A percentile compares a stretch with the other conserved stretches of the same genome.
Evolutionary conservation across 1,284 basidiomycete species (phyloP).

Genomic region (Xanthoconium separans): DNA sequence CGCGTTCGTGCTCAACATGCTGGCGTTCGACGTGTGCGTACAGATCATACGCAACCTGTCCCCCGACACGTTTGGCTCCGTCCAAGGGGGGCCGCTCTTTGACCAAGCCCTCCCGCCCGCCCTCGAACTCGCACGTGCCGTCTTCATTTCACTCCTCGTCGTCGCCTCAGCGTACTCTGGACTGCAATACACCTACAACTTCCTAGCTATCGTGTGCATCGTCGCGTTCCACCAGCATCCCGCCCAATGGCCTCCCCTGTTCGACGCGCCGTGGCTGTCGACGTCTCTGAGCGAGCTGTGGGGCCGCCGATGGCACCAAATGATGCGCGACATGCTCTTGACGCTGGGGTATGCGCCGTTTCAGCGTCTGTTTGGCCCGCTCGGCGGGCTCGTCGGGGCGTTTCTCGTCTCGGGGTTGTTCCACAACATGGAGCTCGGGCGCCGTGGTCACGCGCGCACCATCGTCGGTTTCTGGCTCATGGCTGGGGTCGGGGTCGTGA

Average conservation of each 20-base stretch:
- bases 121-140: constrained; percentile 42
- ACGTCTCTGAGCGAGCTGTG: constrained; percentile 43
- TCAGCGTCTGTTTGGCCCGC: constrained; percentile 39
- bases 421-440: constrained; percentile 53
- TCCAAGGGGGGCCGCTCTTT: constrained; percentile 44
- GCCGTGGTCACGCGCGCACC: constrained; percentile 42
- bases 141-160: constrained; percentile 39
- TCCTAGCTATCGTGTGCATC: constrained; percentile 43
- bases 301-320: constrained; percentile 46
- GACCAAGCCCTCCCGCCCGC: constrained; percentile 41
- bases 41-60: constrained; percentile 14
- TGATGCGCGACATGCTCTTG: constrained; percentile 39
- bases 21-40: constrained; percentile 19
- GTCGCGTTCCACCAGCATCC: constrained; percentile 34
- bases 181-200: constrained; percentile 44
- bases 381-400: constrained; percentile 49
- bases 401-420: constrained; percentile 57
- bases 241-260: constrained; percentile 42
- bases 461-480: constrained; percentile 54
- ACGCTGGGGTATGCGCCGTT: constrained; percentile 31
- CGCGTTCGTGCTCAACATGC: neutral
- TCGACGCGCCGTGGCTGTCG: constrained; percentile 38
- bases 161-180: constrained; percentile 46
- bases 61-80: constrained; percentile 19
- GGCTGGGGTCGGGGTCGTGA: constrained; percentile 50